phyloP scores from a whole-genome alignment of 306 rosid species.

The Trifolium fragiferum region DNA sequence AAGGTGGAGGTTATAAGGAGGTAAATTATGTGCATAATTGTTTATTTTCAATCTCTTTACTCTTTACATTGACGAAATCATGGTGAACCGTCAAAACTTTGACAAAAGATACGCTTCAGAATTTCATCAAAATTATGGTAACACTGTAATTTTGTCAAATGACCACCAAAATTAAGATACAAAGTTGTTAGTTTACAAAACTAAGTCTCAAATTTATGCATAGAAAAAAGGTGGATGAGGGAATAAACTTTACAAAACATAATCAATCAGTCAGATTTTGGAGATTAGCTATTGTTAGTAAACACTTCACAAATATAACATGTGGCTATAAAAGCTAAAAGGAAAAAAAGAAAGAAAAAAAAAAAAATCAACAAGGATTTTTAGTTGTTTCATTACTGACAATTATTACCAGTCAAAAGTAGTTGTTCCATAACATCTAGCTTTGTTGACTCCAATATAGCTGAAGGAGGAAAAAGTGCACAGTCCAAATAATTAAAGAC shows the following conservation, averaged over 20 bases:
- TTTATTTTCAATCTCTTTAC: no score
- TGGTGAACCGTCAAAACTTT: no score
- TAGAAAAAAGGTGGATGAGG: neutral
- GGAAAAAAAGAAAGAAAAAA: neutral
- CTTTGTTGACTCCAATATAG: slow-evolving; percentile 47
- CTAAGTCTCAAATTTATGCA: neutral
- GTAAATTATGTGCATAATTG: no score
- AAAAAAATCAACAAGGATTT: no score
- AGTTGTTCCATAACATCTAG: slow-evolving; percentile 30
- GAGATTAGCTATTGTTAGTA: neutral
- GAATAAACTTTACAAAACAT: neutral
- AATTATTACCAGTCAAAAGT: slow-evolving; percentile 43
- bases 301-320: neutral
- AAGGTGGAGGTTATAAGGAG: no score
- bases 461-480: slow-evolving; percentile 36
- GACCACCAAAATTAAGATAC: neutral
- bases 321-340: neutral
- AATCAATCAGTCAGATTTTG: neutral
- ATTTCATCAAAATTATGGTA: no score
- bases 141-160: no score
- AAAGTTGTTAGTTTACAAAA: neutral
- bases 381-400: slow-evolving; percentile 4
- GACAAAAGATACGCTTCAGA: no score
- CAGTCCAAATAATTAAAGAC: slow-evolving; percentile 40
- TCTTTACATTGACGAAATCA: no score